Base-by-base conservation (phyloP, 1,284 basidiomycete genomes). In the Porogramme epimiltina region DNA sequence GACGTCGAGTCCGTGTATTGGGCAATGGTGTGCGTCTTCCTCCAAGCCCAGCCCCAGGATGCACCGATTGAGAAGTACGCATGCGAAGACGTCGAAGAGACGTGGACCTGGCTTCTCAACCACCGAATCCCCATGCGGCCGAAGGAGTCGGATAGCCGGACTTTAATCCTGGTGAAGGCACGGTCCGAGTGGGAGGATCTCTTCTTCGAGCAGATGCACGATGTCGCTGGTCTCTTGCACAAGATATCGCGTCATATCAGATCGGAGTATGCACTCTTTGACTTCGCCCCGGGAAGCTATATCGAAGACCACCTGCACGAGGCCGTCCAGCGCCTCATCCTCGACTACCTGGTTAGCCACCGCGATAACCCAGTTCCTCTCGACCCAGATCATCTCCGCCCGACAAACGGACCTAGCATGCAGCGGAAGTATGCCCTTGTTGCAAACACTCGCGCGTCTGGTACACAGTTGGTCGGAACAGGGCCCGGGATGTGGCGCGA, bases 1-100 rank as follows among this genome's bases (percentile, higher is more conserved):
- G 44, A 45, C 9, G 44, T 38, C n/a, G 44, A 45, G 34, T 45
- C 44, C 2, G 5, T 45, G 19, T 45, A 45, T n/a, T 45, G 44
- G 44, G 16, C 23, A 3, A 24, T 45, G 33, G n/a, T 45, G 1
- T 45, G 22, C 10, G 34, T 24, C 4, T 23, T 45, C 18, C 44
- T 45, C 18, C 22, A 25, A n/a, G 44, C 24, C 1, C 44, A 36
- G 3, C 44, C 28, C 8, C 44, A 19, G n/a, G 1, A 15, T 2
- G n/a, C 8, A 4, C 3, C 10, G 4, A 2, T 19, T 2, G 34
- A n/a, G n/a, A 31, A 37, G 23, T 3, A n/a, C 3, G 22, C 10
- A 22, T 23, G 2, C 6, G 4, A 4, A 15, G n/a, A 4, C 20
- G 11, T 23, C 13, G 23, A 4, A 2, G 43, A 23, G 2, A 23